phyloP scores from a whole-genome alignment of 2,329 filamentous ascomycete genomes.

The Chaetomium strumarium region DNA sequence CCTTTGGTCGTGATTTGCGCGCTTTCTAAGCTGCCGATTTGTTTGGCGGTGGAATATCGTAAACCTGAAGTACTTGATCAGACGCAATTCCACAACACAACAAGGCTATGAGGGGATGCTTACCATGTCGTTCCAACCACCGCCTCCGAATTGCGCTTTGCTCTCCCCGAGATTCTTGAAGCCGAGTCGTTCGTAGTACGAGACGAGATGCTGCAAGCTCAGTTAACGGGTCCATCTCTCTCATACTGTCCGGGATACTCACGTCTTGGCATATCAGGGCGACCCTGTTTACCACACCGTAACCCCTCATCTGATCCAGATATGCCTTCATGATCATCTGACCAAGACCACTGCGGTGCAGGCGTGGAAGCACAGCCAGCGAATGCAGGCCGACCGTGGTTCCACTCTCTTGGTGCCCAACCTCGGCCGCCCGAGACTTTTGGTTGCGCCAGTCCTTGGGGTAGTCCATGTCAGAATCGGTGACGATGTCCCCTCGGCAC shows the following conservation, averaged over 20 bases:
- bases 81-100: not conserved
- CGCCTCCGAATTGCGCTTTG: constrained; percentile 65
- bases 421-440: constrained; percentile 34
- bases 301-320: constrained; percentile 66
- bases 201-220: constrained; percentile 51
- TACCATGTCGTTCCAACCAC: constrained; percentile 80
- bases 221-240: not conserved
- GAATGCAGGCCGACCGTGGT: constrained; percentile 77
- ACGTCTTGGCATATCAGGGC: constrained; percentile 72
- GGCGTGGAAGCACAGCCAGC: constrained; percentile 68
- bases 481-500: constrained; percentile 56
- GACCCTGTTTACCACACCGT: constrained; percentile 64
- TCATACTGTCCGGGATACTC: constrained; percentile 24
- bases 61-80: constrained; percentile 19
- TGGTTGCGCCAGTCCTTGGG: constrained; percentile 58
- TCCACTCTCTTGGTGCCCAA: constrained; percentile 68
- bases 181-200: constrained; percentile 71
- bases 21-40: no score
- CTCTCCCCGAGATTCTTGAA: constrained; percentile 66
- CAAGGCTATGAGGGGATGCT: constrained; percentile 21
- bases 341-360: constrained; percentile 69
- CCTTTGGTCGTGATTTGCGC: no score
- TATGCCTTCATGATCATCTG: constrained; percentile 69
- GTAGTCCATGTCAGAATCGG: constrained; percentile 70
- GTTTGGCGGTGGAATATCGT: constrained; percentile 23